A percentile compares a stretch with the other conserved stretches of the same genome.
Conservation (phyloP, 345 rosid genomes). For the Populus deltoides region DNA sequence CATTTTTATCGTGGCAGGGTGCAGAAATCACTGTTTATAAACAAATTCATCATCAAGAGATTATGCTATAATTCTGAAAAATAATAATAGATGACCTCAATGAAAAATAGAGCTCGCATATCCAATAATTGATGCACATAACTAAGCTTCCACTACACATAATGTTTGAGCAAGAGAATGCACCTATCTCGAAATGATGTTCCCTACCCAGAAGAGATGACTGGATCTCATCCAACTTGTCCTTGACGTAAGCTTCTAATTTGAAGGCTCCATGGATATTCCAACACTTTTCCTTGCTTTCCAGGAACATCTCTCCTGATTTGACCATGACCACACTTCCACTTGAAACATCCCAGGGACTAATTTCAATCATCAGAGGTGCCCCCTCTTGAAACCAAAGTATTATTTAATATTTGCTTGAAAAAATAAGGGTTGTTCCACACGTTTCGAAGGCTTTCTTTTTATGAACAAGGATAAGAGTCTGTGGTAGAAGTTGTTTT, state of each 20-base stretch:
- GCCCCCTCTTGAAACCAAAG: slow-evolving; percentile 53
- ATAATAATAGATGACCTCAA: neutral
- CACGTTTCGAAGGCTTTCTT: neutral
- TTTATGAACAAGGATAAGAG: neutral
- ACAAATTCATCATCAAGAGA: neutral
- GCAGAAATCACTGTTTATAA: neutral
- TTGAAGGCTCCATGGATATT: slow-evolving; percentile 78
- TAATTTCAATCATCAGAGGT: slow-evolving; percentile 87
- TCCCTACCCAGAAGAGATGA: slow-evolving; percentile 64
- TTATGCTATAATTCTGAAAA: neutral
- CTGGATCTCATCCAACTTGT: slow-evolving; percentile 88
- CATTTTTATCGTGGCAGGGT: neutral
- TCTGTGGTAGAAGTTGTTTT: too few relatives aligned
- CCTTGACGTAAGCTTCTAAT: slow-evolving; percentile 70
- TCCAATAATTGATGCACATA: neutral
- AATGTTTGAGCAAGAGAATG: slow-evolving; percentile 8
- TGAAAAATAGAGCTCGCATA: neutral
- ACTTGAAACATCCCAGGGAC: slow-evolving; percentile 89
- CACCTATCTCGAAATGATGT: slow-evolving; percentile 78
- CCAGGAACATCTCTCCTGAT: slow-evolving; percentile 93
- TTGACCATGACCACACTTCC: slow-evolving; percentile 58
- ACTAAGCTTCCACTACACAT: neutral
- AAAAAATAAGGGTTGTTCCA: neutral
- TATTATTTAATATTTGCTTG: neutral
- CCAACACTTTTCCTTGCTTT: slow-evolving; percentile 85